Conservation (phyloP, 2,329 filamentous ascomycete genomes). For the Pestalotiopsis sp. region DNA sequence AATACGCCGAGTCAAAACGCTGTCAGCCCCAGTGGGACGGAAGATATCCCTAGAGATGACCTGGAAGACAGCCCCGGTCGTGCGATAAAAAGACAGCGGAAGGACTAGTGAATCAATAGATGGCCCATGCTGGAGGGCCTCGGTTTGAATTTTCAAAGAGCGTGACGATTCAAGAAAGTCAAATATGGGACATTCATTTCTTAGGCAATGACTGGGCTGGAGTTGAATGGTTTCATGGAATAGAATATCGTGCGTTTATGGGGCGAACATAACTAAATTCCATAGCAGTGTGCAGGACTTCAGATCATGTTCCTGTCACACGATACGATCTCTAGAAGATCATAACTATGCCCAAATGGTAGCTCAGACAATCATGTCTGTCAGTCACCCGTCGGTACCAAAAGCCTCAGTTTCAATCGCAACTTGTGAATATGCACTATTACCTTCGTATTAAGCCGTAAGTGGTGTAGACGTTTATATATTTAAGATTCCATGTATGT, state of each 20-base stretch:
- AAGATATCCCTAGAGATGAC: conserved; percentile 52
- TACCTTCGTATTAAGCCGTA: no score
- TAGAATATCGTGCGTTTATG: not conserved
- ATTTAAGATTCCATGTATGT: no score
- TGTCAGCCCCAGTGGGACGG: conserved; percentile 50
- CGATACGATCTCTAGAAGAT: no score
- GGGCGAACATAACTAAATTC: no score
- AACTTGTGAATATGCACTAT: no score
- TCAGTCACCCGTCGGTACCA: no score
- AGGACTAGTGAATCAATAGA: conserved; percentile 23
- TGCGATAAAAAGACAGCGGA: conserved; percentile 34
- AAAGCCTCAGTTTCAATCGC: no score
- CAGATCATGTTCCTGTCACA: no score
- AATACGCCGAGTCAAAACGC: conserved; percentile 39
- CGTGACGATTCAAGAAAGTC: not conserved
- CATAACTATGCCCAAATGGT: no score
- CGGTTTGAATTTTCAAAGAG: not conserved
- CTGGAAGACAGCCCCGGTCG: conserved; percentile 35
- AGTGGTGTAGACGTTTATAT: no score
- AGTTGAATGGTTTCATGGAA: not conserved
- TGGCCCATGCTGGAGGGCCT: not conserved
- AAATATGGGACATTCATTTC: not conserved
- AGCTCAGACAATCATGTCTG: no score
- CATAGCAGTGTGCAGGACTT: no score
- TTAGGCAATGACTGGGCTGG: not conserved